Evolutionary conservation across 371 early-diverging fungal genomes (phyloP), one percentile per base, ranked within the genome.

Genomic region (Synchytrium microbalum): DNA sequence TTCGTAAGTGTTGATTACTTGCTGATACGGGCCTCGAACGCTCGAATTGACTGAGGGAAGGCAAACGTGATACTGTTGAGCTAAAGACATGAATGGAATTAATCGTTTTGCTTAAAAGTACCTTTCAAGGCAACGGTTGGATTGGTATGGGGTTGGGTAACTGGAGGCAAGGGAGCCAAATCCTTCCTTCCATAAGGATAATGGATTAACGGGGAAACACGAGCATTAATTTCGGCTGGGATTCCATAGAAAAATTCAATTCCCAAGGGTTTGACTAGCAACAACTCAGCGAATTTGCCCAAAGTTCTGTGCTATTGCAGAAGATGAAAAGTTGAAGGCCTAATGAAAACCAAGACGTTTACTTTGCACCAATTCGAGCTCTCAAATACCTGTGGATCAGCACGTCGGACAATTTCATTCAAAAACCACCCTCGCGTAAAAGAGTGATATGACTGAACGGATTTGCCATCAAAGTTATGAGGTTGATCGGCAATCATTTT

Each of bases 381-480:
- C n/a, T n/a, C n/a, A n/a, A n/a, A n/a, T n/a, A 60, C 10, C 27
- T 46, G 59, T 19, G 80, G 74, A 66, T 84, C 83, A 14, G 78
- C 82, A 0, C 89, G 77, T 0, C 79, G 74, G 25, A 86, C 77
- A 63, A 90, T 67, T 64, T 87, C 88, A 63, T 90, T 88, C 53
- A 86, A 63, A 69, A 78, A 87, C 85, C 84, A 86, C 19, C 90
- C 90, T 58, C 81, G 78, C 0, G 82, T 81, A 26, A 81, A 59
- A 25, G 84, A 84, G 66, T 88, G 88, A 68, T 88, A 90, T 8
- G 83, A 76, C 14, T 80, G 74, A 1, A 64, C 72, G 2, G 69
- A 63, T 19, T 67, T 63, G 19, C 88, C 88, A 59, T 66, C 72
- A 69, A 83, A 88, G 53, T 79, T 73, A 64, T 90, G 88, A 3